Conservation (phyloP, 208 protist species). For the Jaenimonas drosophilae region DNA sequence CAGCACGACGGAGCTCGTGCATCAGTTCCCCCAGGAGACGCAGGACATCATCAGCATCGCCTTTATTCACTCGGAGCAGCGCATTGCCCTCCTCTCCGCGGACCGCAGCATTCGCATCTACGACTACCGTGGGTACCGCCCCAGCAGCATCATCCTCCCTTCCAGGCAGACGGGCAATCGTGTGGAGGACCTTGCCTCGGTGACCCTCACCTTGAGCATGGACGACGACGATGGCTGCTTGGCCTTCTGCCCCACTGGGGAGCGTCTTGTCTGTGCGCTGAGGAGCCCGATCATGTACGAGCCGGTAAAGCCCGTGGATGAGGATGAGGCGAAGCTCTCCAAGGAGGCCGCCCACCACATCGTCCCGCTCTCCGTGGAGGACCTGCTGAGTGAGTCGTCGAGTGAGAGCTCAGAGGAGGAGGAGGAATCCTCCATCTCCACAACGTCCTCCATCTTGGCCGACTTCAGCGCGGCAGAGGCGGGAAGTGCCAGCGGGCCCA, state of each 20-base stretch:
- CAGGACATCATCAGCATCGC: conserved; percentile 64
- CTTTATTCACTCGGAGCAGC: conserved; percentile 32
- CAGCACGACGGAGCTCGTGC: conserved; percentile 40
- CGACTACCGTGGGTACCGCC: conserved; percentile 48
- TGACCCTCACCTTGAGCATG: conserved; percentile 42
- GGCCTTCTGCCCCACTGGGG: conserved; percentile 26
- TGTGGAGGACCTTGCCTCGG: conserved; percentile 45
- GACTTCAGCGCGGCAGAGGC: background rate
- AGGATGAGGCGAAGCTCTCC: background rate
- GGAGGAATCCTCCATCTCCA: background rate
- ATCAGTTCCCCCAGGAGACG: conserved; percentile 63
- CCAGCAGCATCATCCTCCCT: conserved; percentile 37
- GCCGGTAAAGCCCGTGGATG: conserved; percentile 3
- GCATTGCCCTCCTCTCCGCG: conserved; percentile 44
- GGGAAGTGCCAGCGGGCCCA: background rate
- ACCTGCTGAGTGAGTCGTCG: background rate
- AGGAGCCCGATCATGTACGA: conserved; percentile 63
- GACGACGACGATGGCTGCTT: conserved; percentile 61
- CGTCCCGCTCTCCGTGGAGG: background rate
- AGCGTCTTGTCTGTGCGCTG: conserved; percentile 52
- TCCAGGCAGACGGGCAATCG: conserved; percentile 23
- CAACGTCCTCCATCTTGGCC: background rate
- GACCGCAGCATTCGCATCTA: conserved; percentile 70
- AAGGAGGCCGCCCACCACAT: too few relatives aligned
- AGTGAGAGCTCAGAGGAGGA: background rate